Evolutionary conservation across 73 alveolate species (phyloP), one percentile per base, ranked within the genome.

Genomic region (Tetrahymena borealis): DNA sequence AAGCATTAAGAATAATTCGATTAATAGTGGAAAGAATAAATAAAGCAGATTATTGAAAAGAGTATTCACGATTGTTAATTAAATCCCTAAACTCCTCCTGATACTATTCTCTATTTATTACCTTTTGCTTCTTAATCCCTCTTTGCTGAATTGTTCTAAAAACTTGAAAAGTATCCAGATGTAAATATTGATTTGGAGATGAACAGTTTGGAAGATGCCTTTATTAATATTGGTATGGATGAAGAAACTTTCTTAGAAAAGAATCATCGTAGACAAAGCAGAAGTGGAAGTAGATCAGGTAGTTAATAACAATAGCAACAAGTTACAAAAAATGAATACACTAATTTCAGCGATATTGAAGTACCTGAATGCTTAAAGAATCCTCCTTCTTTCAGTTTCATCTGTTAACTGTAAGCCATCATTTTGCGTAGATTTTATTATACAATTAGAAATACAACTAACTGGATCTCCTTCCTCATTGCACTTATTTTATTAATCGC

Each of bases 161-260:
- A 93, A 28, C 94, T 96, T 11, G 94, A 92, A 31, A 20, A 79
- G 33, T 94, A 96, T 35, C 91, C 90, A 32, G 90, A 94, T 8
- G 39, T 90, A 15, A 94, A 97, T 18, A 94, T 96, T 40, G 98
- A 97, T 13, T 92, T 97, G 2, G 96, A 98, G 32, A 96, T 98
- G 96, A 97, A 99, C 13, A 98, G 99, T 32, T 94, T 98, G 78
- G 99, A 98, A 95, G 99, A 98, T 79, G 99, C 98, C 6, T 98
- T 98, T 94, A 94, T 98, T 12, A 97, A 95, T 95, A 98, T 98
- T 7, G 99, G 96, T n/a, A 97, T 96, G 85, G 99, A 97, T 90
- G 95, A 91, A 39, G 94, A 91, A 20, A 78, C 33, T 32, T 91
- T 91, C 28, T 39, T 90, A 42, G 90, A 93, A 40, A 60, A 37